A percentile compares a stretch with the other conserved stretches of the same genome.
Evolutionary conservation across 1,284 basidiomycete genomes (phyloP).

Genomic region (Sphagnurus paluster): DNA sequence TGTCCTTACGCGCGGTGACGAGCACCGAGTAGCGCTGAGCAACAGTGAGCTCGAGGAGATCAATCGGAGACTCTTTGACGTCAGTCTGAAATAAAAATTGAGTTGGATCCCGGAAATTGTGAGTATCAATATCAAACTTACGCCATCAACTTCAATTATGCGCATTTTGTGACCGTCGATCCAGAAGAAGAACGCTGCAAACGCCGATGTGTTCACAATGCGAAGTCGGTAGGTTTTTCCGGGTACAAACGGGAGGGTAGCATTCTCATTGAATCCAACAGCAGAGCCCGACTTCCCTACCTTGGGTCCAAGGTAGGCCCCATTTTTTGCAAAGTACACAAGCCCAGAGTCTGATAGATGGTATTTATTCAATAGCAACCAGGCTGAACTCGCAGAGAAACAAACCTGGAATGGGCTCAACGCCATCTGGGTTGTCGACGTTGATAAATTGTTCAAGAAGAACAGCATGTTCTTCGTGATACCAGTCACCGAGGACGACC

Average conservation of each 20-base stretch:
- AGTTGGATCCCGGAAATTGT: too few species aligned
- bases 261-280: slow-evolving; percentile 84
- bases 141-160: slow-evolving; percentile 85
- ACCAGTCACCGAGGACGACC: slow-evolving; percentile 85
- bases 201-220: slow-evolving; percentile 78
- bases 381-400: neutral
- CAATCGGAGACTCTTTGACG: slow-evolving; percentile 67
- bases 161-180: slow-evolving; percentile 92
- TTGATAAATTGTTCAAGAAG: slow-evolving; percentile 75
- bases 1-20: slow-evolving; percentile 87
- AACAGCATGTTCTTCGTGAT: slow-evolving; percentile 70
- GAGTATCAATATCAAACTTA: slow-evolving; percentile 46
- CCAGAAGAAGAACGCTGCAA: slow-evolving; percentile 81
- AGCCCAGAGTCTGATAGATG: slow-evolving; percentile 64
- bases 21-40: slow-evolving; percentile 95
- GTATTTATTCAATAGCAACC: neutral
- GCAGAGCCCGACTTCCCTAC: slow-evolving; percentile 47
- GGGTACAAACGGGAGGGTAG: slow-evolving; percentile 79
- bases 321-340: slow-evolving; percentile 84
- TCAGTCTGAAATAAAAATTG: too few species aligned
- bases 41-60: slow-evolving; percentile 73
- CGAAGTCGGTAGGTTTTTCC: slow-evolving; percentile 79
- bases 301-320: slow-evolving; percentile 65
- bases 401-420: slow-evolving; percentile 83
- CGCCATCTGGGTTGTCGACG: slow-evolving; percentile 77